A percentile compares a stretch with the other conserved stretches of the same genome.
Evolutionary conservation across 2,329 filamentous ascomycete species (phyloP).

Genomic region (Helotiales sp.): DNA sequence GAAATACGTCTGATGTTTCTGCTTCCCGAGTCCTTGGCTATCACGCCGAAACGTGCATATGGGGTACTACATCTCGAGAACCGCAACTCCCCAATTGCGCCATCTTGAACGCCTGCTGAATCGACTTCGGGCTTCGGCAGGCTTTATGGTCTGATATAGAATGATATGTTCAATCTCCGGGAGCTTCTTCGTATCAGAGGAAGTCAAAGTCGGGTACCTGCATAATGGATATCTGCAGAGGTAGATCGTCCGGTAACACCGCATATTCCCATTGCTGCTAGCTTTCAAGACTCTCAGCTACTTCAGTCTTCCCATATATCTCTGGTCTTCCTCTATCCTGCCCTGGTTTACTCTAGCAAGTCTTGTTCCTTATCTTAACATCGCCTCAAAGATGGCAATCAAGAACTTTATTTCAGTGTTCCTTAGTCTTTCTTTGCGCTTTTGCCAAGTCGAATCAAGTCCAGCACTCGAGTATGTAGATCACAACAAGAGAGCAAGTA

Average conservation of each 20-base stretch:
- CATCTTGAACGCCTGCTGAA: too few species aligned
- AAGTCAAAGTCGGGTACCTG: not conserved
- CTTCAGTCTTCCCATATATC: not conserved
- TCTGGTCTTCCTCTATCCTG: not conserved
- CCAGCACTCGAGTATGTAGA: not conserved
- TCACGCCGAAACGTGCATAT: too few species aligned
- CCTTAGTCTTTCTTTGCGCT: not conserved
- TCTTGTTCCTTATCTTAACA: not conserved
- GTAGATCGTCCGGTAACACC: not conserved
- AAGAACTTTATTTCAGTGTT: not conserved
- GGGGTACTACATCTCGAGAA: too few species aligned
- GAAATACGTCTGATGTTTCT: too few species aligned
- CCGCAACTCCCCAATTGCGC: too few species aligned
- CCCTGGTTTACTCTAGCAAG: not conserved
- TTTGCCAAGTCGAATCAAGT: not conserved
- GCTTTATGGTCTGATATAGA: not conserved
- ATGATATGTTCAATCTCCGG: not conserved
- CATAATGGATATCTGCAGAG: not conserved
- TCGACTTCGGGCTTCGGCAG: too few species aligned
- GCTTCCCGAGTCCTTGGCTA: too few species aligned
- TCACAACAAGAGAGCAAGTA: not conserved
- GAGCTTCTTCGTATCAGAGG: not conserved
- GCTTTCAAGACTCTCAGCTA: not conserved
- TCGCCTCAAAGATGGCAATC: not conserved
- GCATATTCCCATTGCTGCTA: not conserved